Evolutionary conservation across 2,329 filamentous ascomycete genomes (phyloP), one percentile per base, ranked within the genome.

Genomic region (Claviceps capensis): DNA sequence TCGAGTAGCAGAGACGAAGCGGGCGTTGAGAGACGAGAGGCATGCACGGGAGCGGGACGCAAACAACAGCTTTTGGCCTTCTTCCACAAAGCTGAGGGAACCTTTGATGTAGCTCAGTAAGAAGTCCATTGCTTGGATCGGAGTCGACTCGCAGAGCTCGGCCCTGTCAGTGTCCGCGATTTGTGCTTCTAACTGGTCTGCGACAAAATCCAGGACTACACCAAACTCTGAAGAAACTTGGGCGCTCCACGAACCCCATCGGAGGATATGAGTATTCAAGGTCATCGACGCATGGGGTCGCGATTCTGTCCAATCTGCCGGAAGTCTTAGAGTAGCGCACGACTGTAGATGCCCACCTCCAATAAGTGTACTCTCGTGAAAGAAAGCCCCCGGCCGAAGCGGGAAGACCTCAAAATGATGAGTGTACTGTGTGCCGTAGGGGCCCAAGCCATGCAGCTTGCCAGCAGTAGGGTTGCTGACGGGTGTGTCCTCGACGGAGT

Each of bases 321-420:
- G 53, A 7, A 65, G 61, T 8, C 59, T 61, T 36, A 56, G 50
- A 30, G 67, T 64, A 2, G 68, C 58, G 3, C 70, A 69, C 30
- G 67, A 66, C 17, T 50, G 48, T 17, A 55, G 17, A 4, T 49
- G 63, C 1, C 79, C 79, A 56, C 70, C 72, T 7, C 81, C 81
- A 45, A 84, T 65, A 30, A 83, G 61, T 0, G 79, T 83, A 50
- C 69, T 75, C 54, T 75, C 71, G 51, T 83, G 79, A 50, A 84
- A 83, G 62, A 74, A 83, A 0, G 77, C 71, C 3, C 74, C 74
- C 6, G 63, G 59, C 41, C 76, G 73, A 34, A 84, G 65, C 17
- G 80, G 79, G 50, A 82, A 81, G 4, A 79, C 63, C 46, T 83
- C 79, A 55, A 85, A 85, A 59, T 84, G 74, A 37, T 76, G 72